phyloP scores from a whole-genome alignment of 108 stramenopile genomes.

The Conticribra weissflogii region DNA sequence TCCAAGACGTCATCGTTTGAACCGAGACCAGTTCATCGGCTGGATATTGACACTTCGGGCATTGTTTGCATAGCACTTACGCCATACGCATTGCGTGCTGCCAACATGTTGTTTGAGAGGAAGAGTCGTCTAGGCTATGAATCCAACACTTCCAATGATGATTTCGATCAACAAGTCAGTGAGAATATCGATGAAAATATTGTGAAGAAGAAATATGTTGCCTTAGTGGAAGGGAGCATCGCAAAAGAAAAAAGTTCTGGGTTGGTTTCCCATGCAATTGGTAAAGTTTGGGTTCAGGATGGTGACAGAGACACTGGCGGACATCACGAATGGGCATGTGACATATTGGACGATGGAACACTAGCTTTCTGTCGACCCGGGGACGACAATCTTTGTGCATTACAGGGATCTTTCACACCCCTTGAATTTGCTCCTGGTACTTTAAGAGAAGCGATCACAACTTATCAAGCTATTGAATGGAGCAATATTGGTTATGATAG shows the following conservation, averaged over 20 bases:
- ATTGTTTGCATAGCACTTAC: slow-evolving; percentile 63
- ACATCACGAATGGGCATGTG: slow-evolving; percentile 54
- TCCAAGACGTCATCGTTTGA: slow-evolving; percentile 19
- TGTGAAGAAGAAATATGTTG: slow-evolving; percentile 60
- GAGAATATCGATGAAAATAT: slow-evolving; percentile 10
- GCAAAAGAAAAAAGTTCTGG: no score
- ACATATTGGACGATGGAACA: slow-evolving; percentile 25
- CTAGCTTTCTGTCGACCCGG: slow-evolving; percentile 29
- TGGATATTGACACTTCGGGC: slow-evolving; percentile 73
- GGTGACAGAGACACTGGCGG: slow-evolving; percentile 9
- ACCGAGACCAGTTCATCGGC: slow-evolving; percentile 66
- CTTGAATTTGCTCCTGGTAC: slow-evolving; percentile 37
- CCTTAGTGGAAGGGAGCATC: slow-evolving; percentile 62
- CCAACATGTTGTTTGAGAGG: slow-evolving; percentile 55
- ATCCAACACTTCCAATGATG: background rate
- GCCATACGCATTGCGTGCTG: slow-evolving; percentile 43
- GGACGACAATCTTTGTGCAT: no score
- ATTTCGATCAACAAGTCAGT: no score
- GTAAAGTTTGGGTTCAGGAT: slow-evolving; percentile 41
- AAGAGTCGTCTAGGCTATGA: slow-evolving; percentile 20
- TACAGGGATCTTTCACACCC: no score
- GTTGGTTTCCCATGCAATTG: slow-evolving; percentile 47
- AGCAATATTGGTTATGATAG: slow-evolving; percentile 3
- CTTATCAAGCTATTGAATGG: slow-evolving; percentile 32
- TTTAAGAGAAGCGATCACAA: slow-evolving; percentile 51